phyloP scores from a whole-genome alignment of 78 protist genomes.

The Dictyostelium capitatum region DNA sequence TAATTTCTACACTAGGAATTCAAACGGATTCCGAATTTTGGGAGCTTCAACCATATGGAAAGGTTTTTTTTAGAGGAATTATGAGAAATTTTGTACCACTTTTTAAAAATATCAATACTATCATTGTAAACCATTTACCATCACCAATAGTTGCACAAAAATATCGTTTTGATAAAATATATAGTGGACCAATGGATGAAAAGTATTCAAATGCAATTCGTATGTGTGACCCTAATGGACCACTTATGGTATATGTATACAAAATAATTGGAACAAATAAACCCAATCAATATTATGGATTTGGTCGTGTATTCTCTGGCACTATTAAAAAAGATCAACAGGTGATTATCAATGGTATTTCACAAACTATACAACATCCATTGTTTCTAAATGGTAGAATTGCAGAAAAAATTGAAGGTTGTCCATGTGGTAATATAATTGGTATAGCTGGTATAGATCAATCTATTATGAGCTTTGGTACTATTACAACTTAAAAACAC shows the following conservation, averaged over 20 bases:
- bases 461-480: no score
- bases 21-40: no score
- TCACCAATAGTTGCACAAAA: conserved; percentile 92
- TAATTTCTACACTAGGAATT: no score
- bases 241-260: conserved; percentile 98
- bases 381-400: no score
- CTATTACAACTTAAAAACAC: no score
- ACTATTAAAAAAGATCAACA: no score
- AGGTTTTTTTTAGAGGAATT: conserved; percentile 97
- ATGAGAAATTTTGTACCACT: conserved; percentile 98
- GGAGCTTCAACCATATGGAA: conserved; percentile 97
- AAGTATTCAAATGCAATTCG: conserved; percentile 82
- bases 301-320: no score
- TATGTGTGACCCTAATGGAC: conserved; percentile 96
- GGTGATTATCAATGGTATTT: no score
- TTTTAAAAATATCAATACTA: conserved; percentile 89
- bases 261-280: conserved; percentile 99
- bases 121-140: conserved; percentile 85
- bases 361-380: no score
- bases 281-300: conserved; percentile 95
- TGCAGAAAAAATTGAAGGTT: no score
- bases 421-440: no score
- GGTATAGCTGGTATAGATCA: no score
- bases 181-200: conserved; percentile 98
- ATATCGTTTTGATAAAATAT: conserved; percentile 97